These are phyloP conservation scores for Drechslera avenae DNA, from an alignment of 2,329 filamentous ascomycete species.

Conservation along the genomic window DNA sequence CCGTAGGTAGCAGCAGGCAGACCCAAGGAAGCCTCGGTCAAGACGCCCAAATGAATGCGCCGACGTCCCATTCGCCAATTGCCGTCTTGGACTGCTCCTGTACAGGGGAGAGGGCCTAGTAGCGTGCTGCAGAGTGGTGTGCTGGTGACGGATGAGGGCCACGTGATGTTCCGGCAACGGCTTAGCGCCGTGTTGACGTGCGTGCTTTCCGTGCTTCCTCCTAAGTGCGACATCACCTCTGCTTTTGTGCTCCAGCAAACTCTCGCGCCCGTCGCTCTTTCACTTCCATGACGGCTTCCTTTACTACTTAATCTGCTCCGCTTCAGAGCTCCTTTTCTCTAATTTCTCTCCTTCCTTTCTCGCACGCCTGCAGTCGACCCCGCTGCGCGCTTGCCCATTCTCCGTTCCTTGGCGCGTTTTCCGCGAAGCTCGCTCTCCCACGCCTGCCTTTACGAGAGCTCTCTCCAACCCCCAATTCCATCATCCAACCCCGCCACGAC, in stretches of 20 bases:
- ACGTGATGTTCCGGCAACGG: slow-evolving; percentile 24
- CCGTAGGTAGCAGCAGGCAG: slow-evolving; percentile 37
- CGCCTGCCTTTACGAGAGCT: slow-evolving; percentile 25
- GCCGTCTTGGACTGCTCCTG: slow-evolving; percentile 14
- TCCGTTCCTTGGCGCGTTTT: slow-evolving; percentile 43
- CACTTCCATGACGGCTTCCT: slow-evolving; percentile 36
- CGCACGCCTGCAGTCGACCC: slow-evolving; percentile 17
- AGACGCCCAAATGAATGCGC: slow-evolving; percentile 4
- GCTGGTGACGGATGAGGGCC: slow-evolving; percentile 8
- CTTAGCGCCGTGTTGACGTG: slow-evolving; percentile 18
- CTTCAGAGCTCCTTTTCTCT: slow-evolving; percentile 26
- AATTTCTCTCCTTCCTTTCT: slow-evolving; percentile 26
- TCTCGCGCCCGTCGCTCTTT: slow-evolving; percentile 29
- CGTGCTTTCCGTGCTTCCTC: slow-evolving; percentile 7
- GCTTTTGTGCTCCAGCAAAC: slow-evolving; percentile 18
- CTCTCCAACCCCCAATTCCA: slow-evolving; percentile 18
- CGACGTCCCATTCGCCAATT: slow-evolving; percentile 20
- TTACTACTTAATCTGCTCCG: slow-evolving; percentile 40
- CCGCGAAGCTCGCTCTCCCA: slow-evolving; percentile 28
- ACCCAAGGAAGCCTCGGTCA: slow-evolving; percentile 23
- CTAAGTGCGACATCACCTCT: slow-evolving; percentile 24
- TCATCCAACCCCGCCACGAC: slow-evolving; percentile 27
- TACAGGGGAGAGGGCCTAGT: slow-evolving; percentile 5
- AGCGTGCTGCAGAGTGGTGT: slow-evolving; percentile 5
- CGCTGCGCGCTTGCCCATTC: slow-evolving; percentile 28